Conservation (phyloP, 2,329 filamentous ascomycete species). For the Biscogniauxia mediterranea region DNA sequence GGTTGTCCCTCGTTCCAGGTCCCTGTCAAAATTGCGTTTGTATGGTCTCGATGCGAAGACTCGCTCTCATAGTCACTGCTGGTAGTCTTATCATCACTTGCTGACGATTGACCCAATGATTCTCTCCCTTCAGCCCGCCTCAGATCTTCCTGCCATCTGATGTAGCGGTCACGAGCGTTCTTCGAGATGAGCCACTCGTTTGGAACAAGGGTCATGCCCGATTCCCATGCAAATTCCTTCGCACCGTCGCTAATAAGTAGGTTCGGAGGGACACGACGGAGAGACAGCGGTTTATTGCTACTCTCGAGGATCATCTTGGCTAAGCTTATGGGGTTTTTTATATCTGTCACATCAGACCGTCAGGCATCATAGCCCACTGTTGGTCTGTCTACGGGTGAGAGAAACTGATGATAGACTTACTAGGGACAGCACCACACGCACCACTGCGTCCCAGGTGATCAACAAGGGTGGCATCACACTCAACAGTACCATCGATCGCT, state of each 20-base stretch:
- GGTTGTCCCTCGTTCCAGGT: conserved; percentile 65
- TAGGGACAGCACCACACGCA: conserved; percentile 84
- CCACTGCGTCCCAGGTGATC: conserved; percentile 90
- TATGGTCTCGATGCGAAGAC: conserved; percentile 44
- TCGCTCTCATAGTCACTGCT: conserved; percentile 11
- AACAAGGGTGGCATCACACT: conserved; percentile 91
- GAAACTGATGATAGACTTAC: conserved; percentile 52
- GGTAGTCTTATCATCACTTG: conserved; percentile 15
- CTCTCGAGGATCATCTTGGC: conserved; percentile 80
- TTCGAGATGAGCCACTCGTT: conserved; percentile 78
- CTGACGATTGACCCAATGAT: conserved; percentile 28
- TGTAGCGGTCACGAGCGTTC: conserved; percentile 74
- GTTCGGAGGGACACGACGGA: conserved; percentile 89
- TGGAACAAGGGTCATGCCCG: conserved; percentile 70
- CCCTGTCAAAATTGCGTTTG: conserved; percentile 52
- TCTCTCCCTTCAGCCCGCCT: conserved; percentile 55
- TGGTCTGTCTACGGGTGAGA: neutral
- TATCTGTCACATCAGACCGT: conserved; percentile 52
- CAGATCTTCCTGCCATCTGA: conserved; percentile 76
- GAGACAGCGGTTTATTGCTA: conserved; percentile 72
- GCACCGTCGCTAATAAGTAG: conserved; percentile 85
- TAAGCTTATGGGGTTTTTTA: conserved; percentile 88
- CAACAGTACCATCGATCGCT: conserved; percentile 83
- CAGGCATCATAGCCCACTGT: neutral
- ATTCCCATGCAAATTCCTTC: conserved; percentile 77